Evolutionary conservation across 306 rosid species (phyloP).

Genomic region (Crataegus laevigata): DNA sequence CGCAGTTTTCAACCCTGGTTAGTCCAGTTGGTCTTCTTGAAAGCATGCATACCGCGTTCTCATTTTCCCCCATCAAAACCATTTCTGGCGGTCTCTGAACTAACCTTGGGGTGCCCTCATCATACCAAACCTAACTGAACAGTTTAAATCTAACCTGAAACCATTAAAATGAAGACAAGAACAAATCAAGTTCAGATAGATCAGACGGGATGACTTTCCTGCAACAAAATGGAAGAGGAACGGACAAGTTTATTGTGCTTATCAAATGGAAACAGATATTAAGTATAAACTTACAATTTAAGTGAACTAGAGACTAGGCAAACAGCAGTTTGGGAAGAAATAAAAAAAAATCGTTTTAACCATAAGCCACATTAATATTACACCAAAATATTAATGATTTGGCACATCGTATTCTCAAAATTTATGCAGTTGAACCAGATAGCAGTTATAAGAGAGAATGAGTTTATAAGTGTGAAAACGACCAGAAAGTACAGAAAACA

Average conservation of each 20-base stretch:
- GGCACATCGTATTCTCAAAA: too few relatives aligned
- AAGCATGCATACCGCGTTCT: conserved; percentile 88
- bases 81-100: conserved; percentile 78
- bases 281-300: neutral
- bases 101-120: conserved; percentile 71
- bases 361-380: too few relatives aligned
- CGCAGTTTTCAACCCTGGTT: conserved; percentile 66
- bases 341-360: too few relatives aligned
- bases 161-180: neutral
- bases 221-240: neutral
- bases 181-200: neutral
- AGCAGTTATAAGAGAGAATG: neutral
- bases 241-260: too few relatives aligned
- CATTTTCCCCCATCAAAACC: conserved; percentile 82
- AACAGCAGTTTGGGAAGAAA: neutral
- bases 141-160: neutral
- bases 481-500: neutral
- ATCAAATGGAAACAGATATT: neutral
- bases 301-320: too few relatives aligned
- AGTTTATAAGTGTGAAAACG: neutral
- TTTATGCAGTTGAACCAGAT: too few relatives aligned
- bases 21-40: conserved; percentile 58
- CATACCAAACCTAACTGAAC: conserved; percentile 79
- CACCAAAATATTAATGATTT: too few relatives aligned
- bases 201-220: neutral